These are phyloP conservation scores for Pholiota adiposa DNA, from an alignment of 1,284 basidiomycete genomes.

Conservation along the genomic window DNA sequence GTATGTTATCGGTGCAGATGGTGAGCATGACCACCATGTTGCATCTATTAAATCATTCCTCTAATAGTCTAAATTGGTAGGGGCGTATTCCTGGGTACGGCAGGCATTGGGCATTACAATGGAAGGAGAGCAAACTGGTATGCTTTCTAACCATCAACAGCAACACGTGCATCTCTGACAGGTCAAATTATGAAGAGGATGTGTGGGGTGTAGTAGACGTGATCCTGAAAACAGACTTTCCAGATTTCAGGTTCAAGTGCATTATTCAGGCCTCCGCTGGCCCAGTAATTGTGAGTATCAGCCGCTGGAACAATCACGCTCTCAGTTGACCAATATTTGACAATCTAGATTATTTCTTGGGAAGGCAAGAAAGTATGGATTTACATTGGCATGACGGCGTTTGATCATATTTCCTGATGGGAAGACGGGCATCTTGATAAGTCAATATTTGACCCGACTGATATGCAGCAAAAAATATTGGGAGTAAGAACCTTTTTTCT, in stretches of 20 bases:
- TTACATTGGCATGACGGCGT: slow-evolving; percentile 19
- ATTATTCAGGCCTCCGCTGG: slow-evolving; percentile 25
- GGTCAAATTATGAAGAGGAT: slow-evolving; percentile 5
- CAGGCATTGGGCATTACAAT: slow-evolving; percentile 24
- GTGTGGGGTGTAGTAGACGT: slow-evolving; percentile 30
- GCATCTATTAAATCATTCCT: no score
- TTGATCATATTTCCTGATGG: slow-evolving; percentile 6
- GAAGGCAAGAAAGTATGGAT: slow-evolving; percentile 25
- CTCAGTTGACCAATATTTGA: background rate
- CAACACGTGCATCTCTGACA: background rate
- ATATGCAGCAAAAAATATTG: slow-evolving; percentile 5
- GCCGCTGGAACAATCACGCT: no score
- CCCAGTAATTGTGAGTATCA: slow-evolving; percentile 10
- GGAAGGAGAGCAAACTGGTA: slow-evolving; percentile 28
- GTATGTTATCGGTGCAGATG: background rate
- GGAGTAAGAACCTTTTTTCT: background rate
- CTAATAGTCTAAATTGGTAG: background rate
- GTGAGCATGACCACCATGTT: background rate
- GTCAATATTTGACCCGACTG: background rate
- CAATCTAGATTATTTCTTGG: slow-evolving; percentile 21
- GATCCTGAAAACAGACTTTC: slow-evolving; percentile 27
- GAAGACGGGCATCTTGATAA: slow-evolving; percentile 9
- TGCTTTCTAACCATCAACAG: background rate
- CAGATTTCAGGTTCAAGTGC: slow-evolving; percentile 25
- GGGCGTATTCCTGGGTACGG: slow-evolving; percentile 27